Base-by-base conservation (phyloP, 768 basidiomycete species). In the Xerocomellus amylosporus region DNA sequence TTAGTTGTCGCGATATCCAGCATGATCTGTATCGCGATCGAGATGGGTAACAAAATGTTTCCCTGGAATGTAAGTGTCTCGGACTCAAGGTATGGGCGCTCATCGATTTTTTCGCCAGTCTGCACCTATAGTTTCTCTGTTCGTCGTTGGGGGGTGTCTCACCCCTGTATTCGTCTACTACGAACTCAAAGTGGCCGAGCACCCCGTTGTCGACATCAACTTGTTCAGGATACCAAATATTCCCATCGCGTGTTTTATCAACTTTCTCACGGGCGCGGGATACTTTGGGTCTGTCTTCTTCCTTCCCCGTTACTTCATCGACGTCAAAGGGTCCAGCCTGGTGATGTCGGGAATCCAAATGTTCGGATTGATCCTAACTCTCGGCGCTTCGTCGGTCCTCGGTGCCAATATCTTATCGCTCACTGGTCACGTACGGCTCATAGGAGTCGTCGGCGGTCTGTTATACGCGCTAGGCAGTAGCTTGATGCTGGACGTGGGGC, bases 231-330 rank as follows among this genome's bases (percentile, higher is more conserved):
- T 70, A 58, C 67, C 68, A 2, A 73, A 74, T 28, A 74, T 73
- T 19, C 71, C 67, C 22, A 68, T 71, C 9, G 54, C 67, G 5
- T 73, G 71, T 51, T 59, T 74, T 49, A 71, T 73, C 58, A 74
- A 73, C 47, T 74, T 72, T 56, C 68, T 72, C 44, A 73, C 71
- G 0, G 71, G 73, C 41, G 73, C 73, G 14, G 71, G 71, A 19
- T 74, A 71, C 58, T 74, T 72, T 50, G 71, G 71, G 9, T 61
- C 63, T 14, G 71, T 74, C 53, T 72, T 74, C 55, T 72, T 74
- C 57, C 64, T 72, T 24, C 71, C 71, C n/a, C 73, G 70, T 37
- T 72, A 74, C 54, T 74, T 72, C 45, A 74, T 74, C 57, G 72
- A 74, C 46, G 52, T 72, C 58, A 72, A 71, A 36, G 59, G 65